A percentile compares a stretch with the other conserved stretches of the same genome.
These are phyloP conservation scores for Tritrichomonas foetus DNA, from an alignment of 208 protist species.

Conservation along the genomic window DNA sequence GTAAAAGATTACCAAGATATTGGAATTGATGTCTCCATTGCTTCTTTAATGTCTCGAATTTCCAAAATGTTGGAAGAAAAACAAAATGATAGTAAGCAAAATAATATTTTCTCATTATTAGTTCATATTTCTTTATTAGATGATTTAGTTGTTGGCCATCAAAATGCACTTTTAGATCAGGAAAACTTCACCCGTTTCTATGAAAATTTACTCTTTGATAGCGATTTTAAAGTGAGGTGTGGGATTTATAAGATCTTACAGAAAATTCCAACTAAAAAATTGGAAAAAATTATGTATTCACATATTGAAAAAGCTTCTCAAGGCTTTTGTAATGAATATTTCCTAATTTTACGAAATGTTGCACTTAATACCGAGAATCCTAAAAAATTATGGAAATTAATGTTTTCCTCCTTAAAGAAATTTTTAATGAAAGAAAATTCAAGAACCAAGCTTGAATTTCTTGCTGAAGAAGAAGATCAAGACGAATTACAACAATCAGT, in stretches of 20 bases:
- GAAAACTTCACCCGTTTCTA: neutral
- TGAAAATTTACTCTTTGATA: neutral
- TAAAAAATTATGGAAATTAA: neutral
- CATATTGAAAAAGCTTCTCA: neutral
- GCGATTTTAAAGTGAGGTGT: too few species aligned
- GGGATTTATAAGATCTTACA: neutral
- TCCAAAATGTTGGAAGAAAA: neutral
- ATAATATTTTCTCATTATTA: neutral
- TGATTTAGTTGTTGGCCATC: neutral
- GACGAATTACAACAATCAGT: neutral
- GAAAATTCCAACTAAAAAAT: neutral
- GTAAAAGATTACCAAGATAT: neutral
- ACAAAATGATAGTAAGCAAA: neutral
- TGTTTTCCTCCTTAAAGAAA: neutral
- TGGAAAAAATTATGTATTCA: neutral
- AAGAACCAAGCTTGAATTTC: neutral
- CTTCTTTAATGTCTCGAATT: neutral
- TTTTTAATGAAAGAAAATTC: neutral
- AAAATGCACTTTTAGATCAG: neutral
- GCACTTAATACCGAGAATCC: neutral
- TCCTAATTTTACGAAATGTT: neutral
- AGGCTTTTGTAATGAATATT: conserved; percentile 12
- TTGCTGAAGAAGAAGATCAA: neutral
- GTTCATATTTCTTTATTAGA: neutral
- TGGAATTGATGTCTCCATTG: neutral